A percentile compares a stretch with the other conserved stretches of the same genome.
Conservation (phyloP, 2,329 filamentous ascomycete genomes). For the Exophiala alcalophila region DNA sequence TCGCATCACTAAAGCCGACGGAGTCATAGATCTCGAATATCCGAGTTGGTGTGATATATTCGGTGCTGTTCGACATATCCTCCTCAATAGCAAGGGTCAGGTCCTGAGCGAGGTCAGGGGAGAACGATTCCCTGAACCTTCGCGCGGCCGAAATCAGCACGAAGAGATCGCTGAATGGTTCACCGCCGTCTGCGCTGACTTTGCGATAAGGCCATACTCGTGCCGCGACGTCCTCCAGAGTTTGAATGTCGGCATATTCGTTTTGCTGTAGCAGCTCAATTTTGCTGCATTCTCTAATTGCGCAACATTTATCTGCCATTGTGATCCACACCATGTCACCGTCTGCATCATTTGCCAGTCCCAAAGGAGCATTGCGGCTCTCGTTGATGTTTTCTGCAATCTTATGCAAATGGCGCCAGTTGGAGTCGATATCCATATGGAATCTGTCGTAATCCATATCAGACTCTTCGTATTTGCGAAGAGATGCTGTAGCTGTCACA, state of each 20-base stretch:
- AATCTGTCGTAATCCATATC: slow-evolving; percentile 74
- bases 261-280: slow-evolving; percentile 77
- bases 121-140: slow-evolving; percentile 67
- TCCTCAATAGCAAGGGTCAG: slow-evolving; percentile 65
- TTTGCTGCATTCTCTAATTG: slow-evolving; percentile 73
- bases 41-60: slow-evolving; percentile 66
- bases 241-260: slow-evolving; percentile 40
- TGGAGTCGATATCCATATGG: slow-evolving; percentile 68
- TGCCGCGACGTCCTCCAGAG: slow-evolving; percentile 34
- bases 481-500: slow-evolving; percentile 45
- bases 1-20: slow-evolving; percentile 71
- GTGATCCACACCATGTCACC: slow-evolving; percentile 77
- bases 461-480: slow-evolving; percentile 73
- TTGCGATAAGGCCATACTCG: slow-evolving; percentile 45
- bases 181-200: slow-evolving; percentile 48
- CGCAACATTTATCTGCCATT: slow-evolving; percentile 75
- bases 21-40: slow-evolving; percentile 76
- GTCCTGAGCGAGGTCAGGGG: slow-evolving; percentile 65
- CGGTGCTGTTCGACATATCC: slow-evolving; percentile 72
- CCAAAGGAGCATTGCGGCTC: slow-evolving; percentile 76
- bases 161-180: slow-evolving; percentile 53
- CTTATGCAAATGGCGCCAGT: slow-evolving; percentile 89
- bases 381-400: slow-evolving; percentile 83
- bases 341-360: slow-evolving; percentile 69
- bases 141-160: slow-evolving; percentile 67